Evolutionary conservation across 192 early-diverging fungal species (phyloP), one percentile per base, ranked within the genome.

Genomic region (Umbelopsis vinacea): DNA sequence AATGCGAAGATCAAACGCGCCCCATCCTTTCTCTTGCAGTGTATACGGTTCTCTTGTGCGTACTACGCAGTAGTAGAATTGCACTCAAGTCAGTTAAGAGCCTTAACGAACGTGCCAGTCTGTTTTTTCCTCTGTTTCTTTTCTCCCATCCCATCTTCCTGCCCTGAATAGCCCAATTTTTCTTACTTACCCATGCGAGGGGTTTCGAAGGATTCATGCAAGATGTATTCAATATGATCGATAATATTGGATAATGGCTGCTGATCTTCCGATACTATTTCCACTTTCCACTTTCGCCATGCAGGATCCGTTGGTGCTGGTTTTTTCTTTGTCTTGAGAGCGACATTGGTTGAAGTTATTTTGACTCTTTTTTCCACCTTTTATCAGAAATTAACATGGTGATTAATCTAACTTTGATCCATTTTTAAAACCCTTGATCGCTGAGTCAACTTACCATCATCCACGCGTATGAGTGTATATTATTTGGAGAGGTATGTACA

Each of bases 1-100:
- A 43, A 88, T 83, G 43, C 82, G 78, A 76, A 88, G 80, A 68
- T 88, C 87, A 71, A 88, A 88, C 70, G 86, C 87, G 10, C 87
- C 87, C 87, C 87, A 88, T 14, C 87, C 87, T 70, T 84, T 84
- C 68, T 88, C 87, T 50, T 77, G 71, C 8, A 88, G 74, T 15
- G 52, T 68, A 52, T 82, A 88, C 19, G 87, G 87, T 57, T 83
- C 78, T 37, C 79, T 80, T 63, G 71, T 75, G 38, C 80, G 57
- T 19, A 84, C 87, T 88, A 73, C 57, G 57, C 23, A 35, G 26
- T 17, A 4, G 23, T 17, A 63, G n/a, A 37, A 37, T 26, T 14
- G 26, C 19, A 0, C 26, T 19, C 14, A 35, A 33, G 40, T 43
- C 6, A 43, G 40, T 43, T 43, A 11, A 6, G 0, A 12, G 0